A percentile compares a stretch with the other conserved stretches of the same genome.
Conservation (phyloP, 1,284 basidiomycete genomes). For the Microbotryum intermedium region DNA sequence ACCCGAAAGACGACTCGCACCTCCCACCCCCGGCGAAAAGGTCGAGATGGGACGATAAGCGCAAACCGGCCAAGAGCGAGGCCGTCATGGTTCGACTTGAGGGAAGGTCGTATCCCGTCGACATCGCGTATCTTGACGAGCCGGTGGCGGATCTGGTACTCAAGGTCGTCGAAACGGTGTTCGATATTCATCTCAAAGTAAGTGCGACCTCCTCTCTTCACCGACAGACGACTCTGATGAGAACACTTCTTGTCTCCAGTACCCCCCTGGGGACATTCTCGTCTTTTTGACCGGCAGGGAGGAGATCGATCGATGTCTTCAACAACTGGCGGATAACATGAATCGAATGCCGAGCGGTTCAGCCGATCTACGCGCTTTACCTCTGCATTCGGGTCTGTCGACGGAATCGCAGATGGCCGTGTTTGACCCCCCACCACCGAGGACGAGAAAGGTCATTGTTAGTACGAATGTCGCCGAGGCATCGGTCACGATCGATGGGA, state of each 20-base stretch:
- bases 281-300: slow-evolving; percentile 42
- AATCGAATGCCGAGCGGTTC: slow-evolving; percentile 56
- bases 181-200: slow-evolving; percentile 52
- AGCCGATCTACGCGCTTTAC: slow-evolving; percentile 48
- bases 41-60: slow-evolving; percentile 12
- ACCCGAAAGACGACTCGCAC: slow-evolving; percentile 39
- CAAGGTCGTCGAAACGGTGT: slow-evolving; percentile 39
- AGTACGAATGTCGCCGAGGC: slow-evolving; percentile 96
- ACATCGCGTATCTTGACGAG: slow-evolving; percentile 39
- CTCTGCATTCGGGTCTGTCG: slow-evolving; percentile 79
- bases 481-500: slow-evolving; percentile 90
- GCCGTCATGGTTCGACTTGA: slow-evolving; percentile 39
- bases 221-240: neutral
- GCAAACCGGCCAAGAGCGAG: slow-evolving; percentile 18
- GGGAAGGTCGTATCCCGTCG: slow-evolving; percentile 40
- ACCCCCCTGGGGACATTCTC: slow-evolving; percentile 44
- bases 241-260: slow-evolving; percentile 20
- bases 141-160: slow-evolving; percentile 39
- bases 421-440: slow-evolving; percentile 64
- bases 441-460: slow-evolving; percentile 79
- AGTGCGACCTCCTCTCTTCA: slow-evolving; percentile 23
- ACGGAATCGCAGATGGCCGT: slow-evolving; percentile 76
- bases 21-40: slow-evolving; percentile 7
- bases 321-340: slow-evolving; percentile 67
- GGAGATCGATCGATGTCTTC: slow-evolving; percentile 62